phyloP scores from a whole-genome alignment of 1,284 basidiomycete species.

The Vanrija pseudolonga region DNA sequence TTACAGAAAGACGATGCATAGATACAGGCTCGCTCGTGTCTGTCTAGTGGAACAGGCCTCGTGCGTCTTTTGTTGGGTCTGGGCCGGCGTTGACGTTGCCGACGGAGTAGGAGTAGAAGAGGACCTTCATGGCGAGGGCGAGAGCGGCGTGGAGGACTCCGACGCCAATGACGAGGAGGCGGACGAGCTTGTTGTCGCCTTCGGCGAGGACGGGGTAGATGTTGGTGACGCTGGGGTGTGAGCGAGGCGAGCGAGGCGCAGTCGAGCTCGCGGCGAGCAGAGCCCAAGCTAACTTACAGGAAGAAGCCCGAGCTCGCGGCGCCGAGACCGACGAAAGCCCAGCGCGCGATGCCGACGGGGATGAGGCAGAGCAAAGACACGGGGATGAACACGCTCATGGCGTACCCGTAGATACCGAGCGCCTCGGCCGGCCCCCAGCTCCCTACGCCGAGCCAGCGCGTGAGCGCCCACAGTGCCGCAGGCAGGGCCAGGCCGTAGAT shows the following conservation, averaged over 20 bases:
- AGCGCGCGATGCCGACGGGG: slow-evolving; percentile 70
- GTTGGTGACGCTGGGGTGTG: slow-evolving; percentile 56
- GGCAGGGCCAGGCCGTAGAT: slow-evolving; percentile 77
- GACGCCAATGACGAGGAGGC: slow-evolving; percentile 70
- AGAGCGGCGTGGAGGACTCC: slow-evolving; percentile 66
- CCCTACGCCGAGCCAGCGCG: slow-evolving; percentile 76
- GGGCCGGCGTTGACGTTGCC: slow-evolving; percentile 35
- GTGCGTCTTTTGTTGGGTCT: slow-evolving; percentile 10
- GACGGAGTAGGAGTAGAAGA: slow-evolving; percentile 67
- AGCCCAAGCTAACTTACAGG: slow-evolving; percentile 52
- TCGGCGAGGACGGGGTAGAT: slow-evolving; percentile 81
- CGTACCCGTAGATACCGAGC: slow-evolving; percentile 54
- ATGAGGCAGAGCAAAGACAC: slow-evolving; percentile 72
- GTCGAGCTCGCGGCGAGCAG: not conserved
- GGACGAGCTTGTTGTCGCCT: slow-evolving; percentile 78
- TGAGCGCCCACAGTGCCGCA: slow-evolving; percentile 60
- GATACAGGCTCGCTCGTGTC: too few relatives aligned
- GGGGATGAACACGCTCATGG: slow-evolving; percentile 55
- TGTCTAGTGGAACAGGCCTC: too few relatives aligned
- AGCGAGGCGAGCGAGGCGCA: not conserved
- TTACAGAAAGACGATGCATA: too few relatives aligned
- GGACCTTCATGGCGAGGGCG: slow-evolving; percentile 74
- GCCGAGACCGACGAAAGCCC: slow-evolving; percentile 68
- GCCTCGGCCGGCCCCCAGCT: slow-evolving; percentile 79
- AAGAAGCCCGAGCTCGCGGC: slow-evolving; percentile 77